Base-by-base conservation (phyloP, 2,329 filamentous ascomycete genomes). In the Colletotrichum liriopes region DNA sequence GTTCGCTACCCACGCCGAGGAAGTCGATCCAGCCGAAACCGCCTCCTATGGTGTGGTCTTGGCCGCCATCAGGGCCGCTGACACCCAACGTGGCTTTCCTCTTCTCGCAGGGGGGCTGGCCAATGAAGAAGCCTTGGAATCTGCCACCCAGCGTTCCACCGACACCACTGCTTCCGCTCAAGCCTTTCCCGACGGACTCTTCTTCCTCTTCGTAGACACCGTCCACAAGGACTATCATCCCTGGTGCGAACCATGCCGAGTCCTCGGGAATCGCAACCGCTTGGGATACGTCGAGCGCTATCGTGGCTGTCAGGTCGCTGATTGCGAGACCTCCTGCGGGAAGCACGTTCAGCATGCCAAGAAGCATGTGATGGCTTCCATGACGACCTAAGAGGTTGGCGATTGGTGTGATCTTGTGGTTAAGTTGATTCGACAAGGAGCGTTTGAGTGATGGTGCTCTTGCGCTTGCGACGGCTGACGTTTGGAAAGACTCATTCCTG, bases 11-110 rank as follows among this genome's bases (percentile, higher is more conserved):
- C 1, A 96, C 90, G 7, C 96, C 96, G 1, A 98, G 86, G 79
- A 98, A 99, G 81, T 98, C 96, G 65, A 98, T 95, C 95, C 96
- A 99, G 54, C 96, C 96, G 79, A 98, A 98, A 0, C 94, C 94
- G 70, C 93, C 93, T 37, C 92, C 93, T 52, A 93, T 90, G 49
- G 89, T 91, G 73, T 90, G 86, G 71, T 90, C 88, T 26, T 85
- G 83, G 14, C 87, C 87, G n/a, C 87, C 86, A 29, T 91, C 89
- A 2, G 84, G 86, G 20, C 86, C 88, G 67, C 87, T 89, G 61
- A 93, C 90, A 12, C 95, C 95, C 4, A 98, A 85, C 0, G 95
- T 96, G 16, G 90, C 89, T 61, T 92, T 91, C 49, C 96, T 90
- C 78, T 93, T 92, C 83, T 99, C 96, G 76, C 94, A 96, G 0